Evolutionary conservation across 768 basidiomycete genomes (phyloP).

Genomic region (Podaxis carcinomalis): DNA sequence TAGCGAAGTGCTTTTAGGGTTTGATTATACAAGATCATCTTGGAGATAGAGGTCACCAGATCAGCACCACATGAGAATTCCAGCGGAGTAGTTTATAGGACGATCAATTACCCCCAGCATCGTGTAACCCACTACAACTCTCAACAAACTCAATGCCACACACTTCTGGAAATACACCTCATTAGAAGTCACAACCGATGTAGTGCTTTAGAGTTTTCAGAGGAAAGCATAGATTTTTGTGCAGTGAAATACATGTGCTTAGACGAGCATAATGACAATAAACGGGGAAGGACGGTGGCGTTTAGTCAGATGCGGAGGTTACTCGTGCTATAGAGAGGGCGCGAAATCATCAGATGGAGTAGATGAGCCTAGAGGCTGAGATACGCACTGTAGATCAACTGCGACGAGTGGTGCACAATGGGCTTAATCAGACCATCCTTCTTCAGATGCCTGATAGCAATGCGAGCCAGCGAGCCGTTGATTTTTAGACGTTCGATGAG

Average conservation of each 20-base stretch:
- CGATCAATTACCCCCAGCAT: not conserved
- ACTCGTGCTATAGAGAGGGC: constrained; percentile 35
- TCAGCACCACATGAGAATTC: not conserved
- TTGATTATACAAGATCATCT: constrained; percentile 1
- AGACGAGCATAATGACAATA: constrained; percentile 28
- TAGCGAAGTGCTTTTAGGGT: not conserved
- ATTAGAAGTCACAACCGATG: not conserved
- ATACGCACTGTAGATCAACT: constrained; percentile 92
- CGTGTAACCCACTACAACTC: not conserved
- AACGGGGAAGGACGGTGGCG: constrained; percentile 14
- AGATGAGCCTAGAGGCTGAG: not conserved
- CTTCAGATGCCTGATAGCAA: constrained; percentile 89
- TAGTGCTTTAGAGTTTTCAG: constrained; percentile 10
- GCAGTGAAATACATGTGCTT: constrained; percentile 31
- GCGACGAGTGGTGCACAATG: constrained; percentile 92
- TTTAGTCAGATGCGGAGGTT: constrained; percentile 45
- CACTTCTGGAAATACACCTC: not conserved
- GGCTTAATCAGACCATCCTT: constrained; percentile 93
- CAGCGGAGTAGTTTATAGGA: too few species aligned
- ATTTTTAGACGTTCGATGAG: constrained; percentile 98
- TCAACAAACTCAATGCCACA: not conserved
- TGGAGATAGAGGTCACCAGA: constrained; percentile 8
- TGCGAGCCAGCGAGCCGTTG: constrained; percentile 90
- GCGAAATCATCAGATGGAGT: not conserved
- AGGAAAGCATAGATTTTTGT: constrained; percentile 32